These are phyloP conservation scores for Sideroxylon spinosum DNA, from an alignment of 179 eudicot species.

Conservation along the genomic window DNA sequence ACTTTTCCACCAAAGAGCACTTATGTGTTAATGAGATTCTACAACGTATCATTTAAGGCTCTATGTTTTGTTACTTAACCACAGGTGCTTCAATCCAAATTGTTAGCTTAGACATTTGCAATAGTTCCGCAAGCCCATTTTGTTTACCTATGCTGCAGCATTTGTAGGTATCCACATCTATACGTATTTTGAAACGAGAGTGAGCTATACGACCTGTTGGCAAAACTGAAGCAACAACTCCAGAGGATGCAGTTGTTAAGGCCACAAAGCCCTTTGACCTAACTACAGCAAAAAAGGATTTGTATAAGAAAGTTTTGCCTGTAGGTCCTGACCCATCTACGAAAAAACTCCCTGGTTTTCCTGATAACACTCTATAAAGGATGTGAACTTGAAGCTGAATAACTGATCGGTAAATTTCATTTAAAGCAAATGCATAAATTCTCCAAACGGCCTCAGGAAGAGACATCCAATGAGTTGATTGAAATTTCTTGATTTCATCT, in stretches of 20 bases:
- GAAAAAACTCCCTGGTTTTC: neutral
- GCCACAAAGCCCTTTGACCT: neutral
- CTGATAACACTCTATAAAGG: neutral
- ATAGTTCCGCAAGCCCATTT: neutral
- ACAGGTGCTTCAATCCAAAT: neutral
- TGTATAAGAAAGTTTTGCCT: neutral
- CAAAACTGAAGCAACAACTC: neutral
- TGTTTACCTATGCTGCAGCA: neutral
- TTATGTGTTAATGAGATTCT: neutral
- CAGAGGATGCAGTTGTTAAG: neutral
- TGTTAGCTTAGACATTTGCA: neutral
- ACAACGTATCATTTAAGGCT: neutral
- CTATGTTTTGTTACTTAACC: neutral
- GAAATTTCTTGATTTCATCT: no score
- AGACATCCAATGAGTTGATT: no score
- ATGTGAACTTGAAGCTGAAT: no score
- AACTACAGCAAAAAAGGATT: neutral
- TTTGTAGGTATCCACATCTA: neutral
- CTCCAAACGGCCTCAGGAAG: no score
- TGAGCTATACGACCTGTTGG: neutral
- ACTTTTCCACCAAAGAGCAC: slow-evolving; percentile 21
- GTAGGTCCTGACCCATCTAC: neutral
- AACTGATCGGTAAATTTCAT: no score
- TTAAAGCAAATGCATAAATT: no score
- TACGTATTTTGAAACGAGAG: neutral